Conservation (phyloP, 2,329 filamentous ascomycete species). For the Venturia effusa region DNA sequence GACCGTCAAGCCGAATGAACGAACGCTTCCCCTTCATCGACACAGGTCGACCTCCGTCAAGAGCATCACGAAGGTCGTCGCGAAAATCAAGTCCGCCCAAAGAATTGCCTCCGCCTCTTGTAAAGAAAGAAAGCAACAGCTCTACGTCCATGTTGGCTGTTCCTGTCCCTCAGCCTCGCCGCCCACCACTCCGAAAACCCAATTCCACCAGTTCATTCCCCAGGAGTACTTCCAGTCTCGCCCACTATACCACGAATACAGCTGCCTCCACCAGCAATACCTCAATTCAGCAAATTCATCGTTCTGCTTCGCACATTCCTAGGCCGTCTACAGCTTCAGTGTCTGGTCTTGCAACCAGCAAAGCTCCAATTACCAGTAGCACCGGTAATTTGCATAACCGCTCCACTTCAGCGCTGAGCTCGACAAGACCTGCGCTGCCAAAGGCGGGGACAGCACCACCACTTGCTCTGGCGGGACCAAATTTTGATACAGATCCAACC, state of each 20-base stretch:
- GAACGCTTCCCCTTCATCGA: slow-evolving; percentile 33
- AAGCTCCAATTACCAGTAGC: neutral
- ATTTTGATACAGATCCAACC: slow-evolving; percentile 3
- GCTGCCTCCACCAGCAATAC: neutral
- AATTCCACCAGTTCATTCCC: slow-evolving; percentile 6
- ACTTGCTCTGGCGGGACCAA: neutral
- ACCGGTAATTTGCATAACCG: neutral
- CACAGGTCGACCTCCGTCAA: slow-evolving; percentile 18
- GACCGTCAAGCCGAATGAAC: slow-evolving; percentile 29
- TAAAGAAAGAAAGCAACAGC: neutral
- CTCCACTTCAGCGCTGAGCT: neutral
- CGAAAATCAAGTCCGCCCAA: neutral
- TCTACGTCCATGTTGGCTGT: slow-evolving; percentile 3
- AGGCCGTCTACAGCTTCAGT: neutral
- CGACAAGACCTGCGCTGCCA: neutral
- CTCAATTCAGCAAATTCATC: neutral
- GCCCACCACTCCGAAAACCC: slow-evolving; percentile 14
- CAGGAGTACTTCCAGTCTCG: slow-evolving; percentile 17
- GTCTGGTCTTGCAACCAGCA: neutral
- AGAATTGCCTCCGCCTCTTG: neutral
- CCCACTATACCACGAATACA: slow-evolving; percentile 14
- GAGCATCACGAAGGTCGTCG: neutral
- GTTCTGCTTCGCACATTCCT: slow-evolving; percentile 1
- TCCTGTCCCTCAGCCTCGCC: neutral
- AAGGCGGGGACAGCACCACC: neutral